Evolutionary conservation across 192 early-diverging fungal genomes (phyloP), one percentile per base, ranked within the genome.

Genomic region (Piromyces sp.): DNA sequence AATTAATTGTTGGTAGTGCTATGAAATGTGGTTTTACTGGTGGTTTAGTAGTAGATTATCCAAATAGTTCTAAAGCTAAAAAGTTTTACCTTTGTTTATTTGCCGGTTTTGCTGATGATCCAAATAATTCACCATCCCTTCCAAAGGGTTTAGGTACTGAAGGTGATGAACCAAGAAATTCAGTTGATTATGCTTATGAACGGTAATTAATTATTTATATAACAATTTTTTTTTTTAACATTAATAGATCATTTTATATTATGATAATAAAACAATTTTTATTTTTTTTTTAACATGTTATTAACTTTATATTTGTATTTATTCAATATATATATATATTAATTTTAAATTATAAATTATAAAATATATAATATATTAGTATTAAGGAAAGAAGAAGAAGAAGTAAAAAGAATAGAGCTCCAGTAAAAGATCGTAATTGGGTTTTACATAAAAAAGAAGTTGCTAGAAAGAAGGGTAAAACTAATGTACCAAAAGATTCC

Each of bases 31-130:
- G 97, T 37, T 99, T 99, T 83, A 95, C 95, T 30, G 96, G 97
- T 79, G 97, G 97, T 82, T 84, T 99, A 22, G 92, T 99, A 0
- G 92, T 97, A 13, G 96, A 99, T 86, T 98, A 95, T 84, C 97
- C 97, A 37, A 98, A 98, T 87, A 95, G 94, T 17, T 92, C 95
- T 81, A 97, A 96, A 84, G 96, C 97, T 7, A 96, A 97, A 82
- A 99, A 99, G 86, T 97, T 94, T 85, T 99, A 94, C 82, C 87
- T 99, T 30, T 97, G 96, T 85, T 86, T 99, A 83, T 98, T 98
- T 92, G 96, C 97, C 11, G 97, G 97, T 13, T 94, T 91, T 82
- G 85, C 84, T 84, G 90, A 87, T 28, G 86, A 89, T 80, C 87
- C 84, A n/a, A 86, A 80, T 14, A 80, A 80, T 29, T 85, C 87